These are phyloP conservation scores for Cladorrhinum sp. DNA, from an alignment of 2,329 filamentous ascomycete species.

Conservation along the genomic window DNA sequence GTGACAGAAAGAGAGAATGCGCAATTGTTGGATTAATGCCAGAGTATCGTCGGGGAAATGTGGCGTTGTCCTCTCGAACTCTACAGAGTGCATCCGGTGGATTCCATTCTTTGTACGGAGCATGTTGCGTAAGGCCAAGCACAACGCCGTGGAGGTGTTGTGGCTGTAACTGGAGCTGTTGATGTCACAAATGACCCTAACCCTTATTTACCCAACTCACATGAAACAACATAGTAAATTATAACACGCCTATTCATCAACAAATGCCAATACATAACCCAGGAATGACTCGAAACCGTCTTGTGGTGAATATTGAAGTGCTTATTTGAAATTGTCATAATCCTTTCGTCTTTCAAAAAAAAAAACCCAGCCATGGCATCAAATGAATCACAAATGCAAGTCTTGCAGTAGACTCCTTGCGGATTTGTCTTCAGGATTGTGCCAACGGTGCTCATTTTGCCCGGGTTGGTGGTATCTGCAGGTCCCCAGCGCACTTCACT, in stretches of 20 bases:
- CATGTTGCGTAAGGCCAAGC: neutral
- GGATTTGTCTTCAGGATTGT: slow-evolving; percentile 14
- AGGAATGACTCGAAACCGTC: neutral
- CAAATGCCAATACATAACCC: neutral
- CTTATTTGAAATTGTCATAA: neutral
- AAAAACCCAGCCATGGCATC: neutral
- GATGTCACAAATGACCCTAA: slow-evolving; percentile 2
- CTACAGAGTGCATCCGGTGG: neutral
- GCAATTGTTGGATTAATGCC: neutral
- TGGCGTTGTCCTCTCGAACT: slow-evolving; percentile 1
- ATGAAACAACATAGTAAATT: too few relatives aligned
- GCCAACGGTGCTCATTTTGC: slow-evolving; percentile 10
- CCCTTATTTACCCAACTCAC: neutral
- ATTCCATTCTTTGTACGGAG: neutral
- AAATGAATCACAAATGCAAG: slow-evolving; percentile 6
- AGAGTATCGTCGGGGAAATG: neutral
- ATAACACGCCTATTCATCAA: neutral
- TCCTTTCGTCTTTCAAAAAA: neutral
- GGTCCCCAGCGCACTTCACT: slow-evolving; percentile 19
- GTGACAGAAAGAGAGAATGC: slow-evolving; percentile 9
- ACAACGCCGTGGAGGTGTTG: neutral
- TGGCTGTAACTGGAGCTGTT: neutral
- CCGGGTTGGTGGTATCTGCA: slow-evolving; percentile 14
- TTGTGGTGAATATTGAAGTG: neutral
- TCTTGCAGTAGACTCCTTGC: neutral